Percentiles rank a stretch among this genome's conserved stretches.
phyloP scores from a whole-genome alignment of 257 asterid genomes.

The Cynanchum wilfordii region DNA sequence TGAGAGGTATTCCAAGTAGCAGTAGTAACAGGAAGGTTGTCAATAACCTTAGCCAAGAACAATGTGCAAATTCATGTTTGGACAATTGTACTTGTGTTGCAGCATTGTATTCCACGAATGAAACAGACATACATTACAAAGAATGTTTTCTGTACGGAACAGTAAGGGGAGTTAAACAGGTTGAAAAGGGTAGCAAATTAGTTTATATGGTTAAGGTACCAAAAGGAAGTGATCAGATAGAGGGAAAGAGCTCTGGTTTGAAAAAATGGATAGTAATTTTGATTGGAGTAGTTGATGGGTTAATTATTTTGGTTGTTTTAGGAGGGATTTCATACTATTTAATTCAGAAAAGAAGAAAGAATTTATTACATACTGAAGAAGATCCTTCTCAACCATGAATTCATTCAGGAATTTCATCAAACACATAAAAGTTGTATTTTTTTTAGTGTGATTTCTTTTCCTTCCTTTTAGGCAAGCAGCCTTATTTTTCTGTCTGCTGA shows the following conservation, averaged over 20 bases:
- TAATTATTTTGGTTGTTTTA: constrained; percentile 48
- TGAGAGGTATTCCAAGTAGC: constrained; percentile 30
- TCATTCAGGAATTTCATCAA: background rate
- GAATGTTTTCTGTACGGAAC: constrained; percentile 45
- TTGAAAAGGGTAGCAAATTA: constrained; percentile 29
- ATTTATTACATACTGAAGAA: constrained; percentile 10
- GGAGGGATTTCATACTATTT: constrained; percentile 59
- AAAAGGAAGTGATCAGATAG: constrained; percentile 29
- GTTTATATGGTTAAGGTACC: constrained; percentile 59
- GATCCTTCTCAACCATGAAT: background rate
- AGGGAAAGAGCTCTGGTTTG: constrained; percentile 42
- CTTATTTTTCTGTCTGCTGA: background rate
- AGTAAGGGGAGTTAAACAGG: constrained; percentile 62
- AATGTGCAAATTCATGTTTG: constrained; percentile 49
- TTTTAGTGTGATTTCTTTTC: background rate
- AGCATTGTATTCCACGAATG: constrained; percentile 33
- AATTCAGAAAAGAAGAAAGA: constrained; percentile 41
- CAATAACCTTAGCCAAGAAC: constrained; percentile 31
- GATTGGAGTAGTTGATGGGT: constrained; percentile 65
- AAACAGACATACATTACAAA: constrained; percentile 2
- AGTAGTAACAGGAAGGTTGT: background rate
- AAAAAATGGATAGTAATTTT: constrained; percentile 59
- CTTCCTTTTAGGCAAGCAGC: background rate
- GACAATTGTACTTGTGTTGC: constrained; percentile 65
- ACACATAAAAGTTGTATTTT: background rate